phyloP scores from a whole-genome alignment of 495 filamentous ascomycete genomes.

The Penicillium desertorum region DNA sequence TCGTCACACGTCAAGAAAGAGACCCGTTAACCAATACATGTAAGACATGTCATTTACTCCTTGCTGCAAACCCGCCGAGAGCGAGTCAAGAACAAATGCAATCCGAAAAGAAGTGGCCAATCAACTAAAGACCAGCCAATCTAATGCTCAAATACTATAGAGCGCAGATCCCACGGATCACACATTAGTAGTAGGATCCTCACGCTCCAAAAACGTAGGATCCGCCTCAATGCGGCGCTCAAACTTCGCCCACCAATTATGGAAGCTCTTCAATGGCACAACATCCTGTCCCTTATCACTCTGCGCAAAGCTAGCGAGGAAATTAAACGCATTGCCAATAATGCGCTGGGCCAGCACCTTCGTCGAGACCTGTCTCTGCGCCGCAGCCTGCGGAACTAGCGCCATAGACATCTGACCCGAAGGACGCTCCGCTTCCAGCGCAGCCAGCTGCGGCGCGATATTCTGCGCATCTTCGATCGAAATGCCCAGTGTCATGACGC shows the following conservation, averaged over 20 bases:
- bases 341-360: conserved; percentile 86
- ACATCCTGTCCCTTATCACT: conserved; percentile 67
- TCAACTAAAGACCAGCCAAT: neutral
- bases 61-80: neutral
- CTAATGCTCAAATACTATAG: neutral
- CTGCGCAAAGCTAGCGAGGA: conserved; percentile 81
- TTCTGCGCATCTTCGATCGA: conserved; percentile 72
- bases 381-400: conserved; percentile 29
- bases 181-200: conserved; percentile 47
- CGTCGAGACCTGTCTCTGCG: conserved; percentile 50
- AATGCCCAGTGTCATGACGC: conserved; percentile 71
- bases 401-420: conserved; percentile 21
- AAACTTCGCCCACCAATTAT: conserved; percentile 98
- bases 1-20: conserved; percentile 11
- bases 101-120: neutral
- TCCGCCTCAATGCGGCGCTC: conserved; percentile 83
- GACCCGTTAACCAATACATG: conserved; percentile 9
- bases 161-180: conserved; percentile 12
- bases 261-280: conserved; percentile 85
- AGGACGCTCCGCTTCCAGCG: conserved; percentile 48
- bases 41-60: conserved; percentile 8
- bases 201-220: conserved; percentile 85
- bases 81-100: conserved; percentile 1
- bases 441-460: conserved; percentile 66
- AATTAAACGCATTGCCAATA: conserved; percentile 97